Evolutionary conservation across 768 basidiomycete species (phyloP).

Genomic region (Sarcodon sp.): DNA sequence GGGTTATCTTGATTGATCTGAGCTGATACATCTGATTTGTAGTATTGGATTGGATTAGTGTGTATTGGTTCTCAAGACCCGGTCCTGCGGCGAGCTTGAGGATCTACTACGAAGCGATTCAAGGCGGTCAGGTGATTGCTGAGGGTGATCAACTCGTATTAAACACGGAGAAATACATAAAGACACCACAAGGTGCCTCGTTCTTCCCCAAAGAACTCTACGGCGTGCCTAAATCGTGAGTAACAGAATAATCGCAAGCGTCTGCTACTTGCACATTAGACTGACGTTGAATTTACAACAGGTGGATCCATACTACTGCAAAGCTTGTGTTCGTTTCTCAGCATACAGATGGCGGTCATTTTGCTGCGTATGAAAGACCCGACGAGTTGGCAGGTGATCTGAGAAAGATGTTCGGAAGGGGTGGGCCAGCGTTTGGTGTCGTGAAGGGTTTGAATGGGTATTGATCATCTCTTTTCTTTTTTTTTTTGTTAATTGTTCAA

Average conservation of each 20-base stretch:
- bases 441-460: conserved; percentile 33
- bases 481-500: too few relatives aligned
- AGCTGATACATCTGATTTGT: not conserved
- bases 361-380: conserved; percentile 40
- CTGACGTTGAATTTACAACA: conserved; percentile 7
- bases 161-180: too few relatives aligned
- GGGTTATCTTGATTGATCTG: too few relatives aligned
- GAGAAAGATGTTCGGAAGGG: conserved; percentile 42
- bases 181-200: too few relatives aligned
- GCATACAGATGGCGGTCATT: conserved; percentile 44
- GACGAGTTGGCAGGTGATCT: conserved; percentile 34
- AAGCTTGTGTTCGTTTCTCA: conserved; percentile 32
- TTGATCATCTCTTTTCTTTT: not conserved
- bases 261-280: too few relatives aligned
- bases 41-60: conserved; percentile 51
- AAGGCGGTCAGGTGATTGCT: not conserved
- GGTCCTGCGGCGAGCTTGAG: conserved; percentile 45
- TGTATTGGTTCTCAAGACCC: conserved; percentile 44
- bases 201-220: too few relatives aligned
- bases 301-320: conserved; percentile 27
- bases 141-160: not conserved
- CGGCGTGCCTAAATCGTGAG: not conserved
- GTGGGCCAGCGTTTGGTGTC: conserved; percentile 33
- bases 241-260: too few relatives aligned
- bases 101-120: conserved; percentile 39